Conservation (phyloP, 805 yeast genomes). For the Schwanniomyces pseudopolymorphus region DNA sequence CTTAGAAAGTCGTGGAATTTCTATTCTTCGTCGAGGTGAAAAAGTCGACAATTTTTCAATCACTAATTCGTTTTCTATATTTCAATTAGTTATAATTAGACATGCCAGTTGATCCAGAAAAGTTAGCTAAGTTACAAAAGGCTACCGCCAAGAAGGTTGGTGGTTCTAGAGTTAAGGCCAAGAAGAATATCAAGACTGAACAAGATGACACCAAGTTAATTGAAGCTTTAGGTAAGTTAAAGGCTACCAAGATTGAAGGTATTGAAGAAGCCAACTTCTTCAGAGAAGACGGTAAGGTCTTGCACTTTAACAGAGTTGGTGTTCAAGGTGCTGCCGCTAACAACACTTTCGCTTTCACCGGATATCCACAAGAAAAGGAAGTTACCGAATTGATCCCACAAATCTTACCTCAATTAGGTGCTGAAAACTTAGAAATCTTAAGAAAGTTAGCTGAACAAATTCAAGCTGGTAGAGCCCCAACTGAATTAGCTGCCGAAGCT, state of each 20-base stretch:
- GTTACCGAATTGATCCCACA: conserved; percentile 91
- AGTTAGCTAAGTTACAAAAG: conserved; percentile 88
- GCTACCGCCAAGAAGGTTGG: conserved; percentile 75
- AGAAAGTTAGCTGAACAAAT: conserved; percentile 87
- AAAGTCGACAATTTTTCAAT: conserved; percentile 17
- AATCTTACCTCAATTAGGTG: conserved; percentile 93
- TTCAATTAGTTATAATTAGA: conserved; percentile 9
- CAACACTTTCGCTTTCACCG: conserved; percentile 94
- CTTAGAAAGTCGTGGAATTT: not conserved
- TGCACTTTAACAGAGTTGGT: conserved; percentile 95
- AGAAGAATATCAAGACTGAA: conserved; percentile 69
- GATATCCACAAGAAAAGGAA: conserved; percentile 90
- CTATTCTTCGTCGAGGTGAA: conserved; percentile 2
- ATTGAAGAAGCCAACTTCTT: conserved; percentile 97
- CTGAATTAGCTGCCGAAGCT: conserved; percentile 46
- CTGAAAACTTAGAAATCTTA: conserved; percentile 88
- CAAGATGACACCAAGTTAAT: conserved; percentile 91
- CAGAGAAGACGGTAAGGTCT: conserved; percentile 92
- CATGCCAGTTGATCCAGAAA: conserved; percentile 93
- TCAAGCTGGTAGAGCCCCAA: conserved; percentile 59
- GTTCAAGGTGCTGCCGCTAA: conserved; percentile 88
- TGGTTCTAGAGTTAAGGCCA: conserved; percentile 89
- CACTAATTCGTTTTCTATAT: not conserved
- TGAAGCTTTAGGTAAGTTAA: conserved; percentile 82
- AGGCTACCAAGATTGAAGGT: conserved; percentile 84